Percentiles rank a stretch among this genome's conserved stretches.
Evolutionary conservation across 83 land plant genomes (phyloP).

Genomic region (Thuja plicata): DNA sequence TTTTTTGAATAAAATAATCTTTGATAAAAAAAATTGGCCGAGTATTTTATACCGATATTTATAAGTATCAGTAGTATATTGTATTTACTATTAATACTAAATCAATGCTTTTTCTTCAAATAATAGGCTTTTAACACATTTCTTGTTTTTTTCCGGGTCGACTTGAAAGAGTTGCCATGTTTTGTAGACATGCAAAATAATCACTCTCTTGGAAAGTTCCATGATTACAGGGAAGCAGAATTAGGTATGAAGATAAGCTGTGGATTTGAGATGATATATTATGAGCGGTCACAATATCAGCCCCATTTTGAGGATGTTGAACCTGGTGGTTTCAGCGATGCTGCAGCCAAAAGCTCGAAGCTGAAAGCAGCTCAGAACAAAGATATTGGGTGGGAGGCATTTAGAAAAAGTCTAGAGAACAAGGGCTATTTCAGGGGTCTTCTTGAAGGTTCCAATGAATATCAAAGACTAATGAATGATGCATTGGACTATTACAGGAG

Average conservation of each 20-base stretch:
- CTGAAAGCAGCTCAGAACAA: conserved; percentile 41
- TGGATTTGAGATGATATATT: conserved; percentile 98
- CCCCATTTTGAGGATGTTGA: background rate
- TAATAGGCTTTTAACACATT: background rate
- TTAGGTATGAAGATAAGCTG: conserved; percentile 94
- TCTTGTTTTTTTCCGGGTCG: background rate
- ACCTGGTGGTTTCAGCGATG: background rate
- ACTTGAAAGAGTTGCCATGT: background rate
- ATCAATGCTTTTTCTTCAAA: background rate
- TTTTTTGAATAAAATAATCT: too few species aligned
- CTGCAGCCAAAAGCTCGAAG: background rate
- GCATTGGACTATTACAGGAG: conserved; percentile 60
- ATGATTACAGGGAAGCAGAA: conserved; percentile 59
- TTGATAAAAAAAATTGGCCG: too few species aligned
- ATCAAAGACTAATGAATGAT: conserved; percentile 57
- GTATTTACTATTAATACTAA: too few species aligned
- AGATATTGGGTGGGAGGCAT: conserved; percentile 70
- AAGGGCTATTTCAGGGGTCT: conserved; percentile 79
- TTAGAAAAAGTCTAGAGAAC: conserved; percentile 59
- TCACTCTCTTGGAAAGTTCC: background rate
- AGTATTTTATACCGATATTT: too few species aligned
- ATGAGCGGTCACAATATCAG: conserved; percentile 40
- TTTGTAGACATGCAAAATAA: background rate
- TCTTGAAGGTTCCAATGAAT: conserved; percentile 86
- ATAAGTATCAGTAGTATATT: too few species aligned